Evolutionary conservation across 805 yeast species (phyloP).

Genomic region (Diddensiella caesifluorescens): DNA sequence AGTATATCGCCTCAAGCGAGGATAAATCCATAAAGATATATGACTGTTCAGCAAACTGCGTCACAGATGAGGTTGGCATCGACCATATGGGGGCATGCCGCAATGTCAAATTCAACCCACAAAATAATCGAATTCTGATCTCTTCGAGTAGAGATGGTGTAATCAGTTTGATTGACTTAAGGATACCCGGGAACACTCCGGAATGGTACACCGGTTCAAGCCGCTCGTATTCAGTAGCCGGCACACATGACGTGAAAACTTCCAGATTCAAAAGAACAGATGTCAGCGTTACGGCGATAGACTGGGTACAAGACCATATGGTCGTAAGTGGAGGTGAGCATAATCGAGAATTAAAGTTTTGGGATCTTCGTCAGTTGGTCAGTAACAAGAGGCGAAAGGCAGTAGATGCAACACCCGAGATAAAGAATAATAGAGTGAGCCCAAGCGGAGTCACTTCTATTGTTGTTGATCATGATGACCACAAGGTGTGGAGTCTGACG

Average conservation of each 20-base stretch:
- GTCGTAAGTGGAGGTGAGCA: constrained; percentile 21
- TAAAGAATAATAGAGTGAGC: neutral
- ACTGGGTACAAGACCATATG: constrained; percentile 20
- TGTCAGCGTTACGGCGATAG: constrained; percentile 20
- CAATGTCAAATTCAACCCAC: constrained; percentile 15
- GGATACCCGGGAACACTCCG: too few relatives aligned
- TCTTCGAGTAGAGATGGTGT: constrained; percentile 15
- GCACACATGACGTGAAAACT: neutral
- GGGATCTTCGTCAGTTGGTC: constrained; percentile 26
- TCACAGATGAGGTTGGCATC: constrained; percentile 1
- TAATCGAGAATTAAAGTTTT: constrained; percentile 21
- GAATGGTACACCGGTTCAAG: too few relatives aligned
- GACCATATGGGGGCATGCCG: constrained; percentile 6
- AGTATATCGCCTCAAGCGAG: constrained; percentile 7
- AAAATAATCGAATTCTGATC: constrained; percentile 2
- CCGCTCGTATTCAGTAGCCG: too few relatives aligned
- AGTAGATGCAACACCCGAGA: neutral
- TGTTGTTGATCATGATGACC: constrained; percentile 13
- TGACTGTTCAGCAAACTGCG: constrained; percentile 5
- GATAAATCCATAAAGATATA: constrained; percentile 9
- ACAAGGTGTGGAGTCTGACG: constrained; percentile 23
- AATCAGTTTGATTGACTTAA: constrained; percentile 13
- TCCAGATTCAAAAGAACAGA: constrained; percentile 11
- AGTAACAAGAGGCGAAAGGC: constrained; percentile 1
- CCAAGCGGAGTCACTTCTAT: constrained; percentile 20